Conservation (phyloP, 1,284 basidiomycete genomes). For the Hypsizygus ulmarius region DNA sequence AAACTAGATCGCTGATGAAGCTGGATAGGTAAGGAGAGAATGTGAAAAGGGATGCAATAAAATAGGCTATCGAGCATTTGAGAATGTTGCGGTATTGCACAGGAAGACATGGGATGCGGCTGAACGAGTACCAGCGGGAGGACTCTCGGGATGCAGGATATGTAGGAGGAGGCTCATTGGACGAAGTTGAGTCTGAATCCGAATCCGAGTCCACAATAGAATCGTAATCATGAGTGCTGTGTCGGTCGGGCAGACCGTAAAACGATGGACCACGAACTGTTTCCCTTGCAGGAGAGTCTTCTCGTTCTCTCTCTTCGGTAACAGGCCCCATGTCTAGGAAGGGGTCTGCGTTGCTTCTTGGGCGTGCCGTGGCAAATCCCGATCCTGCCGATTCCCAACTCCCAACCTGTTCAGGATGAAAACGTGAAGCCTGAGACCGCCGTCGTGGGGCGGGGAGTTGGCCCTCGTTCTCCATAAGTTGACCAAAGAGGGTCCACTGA, state of each 20-base stretch:
- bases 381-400: background rate
- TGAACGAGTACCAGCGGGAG: conserved; percentile 18
- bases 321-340: conserved; percentile 12
- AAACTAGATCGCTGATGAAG: conserved; percentile 61
- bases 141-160: conserved; percentile 5
- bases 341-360: conserved; percentile 12
- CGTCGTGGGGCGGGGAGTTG: conserved; percentile 31
- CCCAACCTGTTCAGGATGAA: conserved; percentile 4
- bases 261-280: conserved; percentile 2
- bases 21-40: conserved; percentile 73
- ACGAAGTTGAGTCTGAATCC: conserved; percentile 12
- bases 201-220: conserved; percentile 23
- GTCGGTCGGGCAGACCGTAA: conserved; percentile 3
- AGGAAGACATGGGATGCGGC: conserved; percentile 34
- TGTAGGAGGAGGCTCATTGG: background rate
- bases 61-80: conserved; percentile 92
- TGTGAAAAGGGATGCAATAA: conserved; percentile 90
- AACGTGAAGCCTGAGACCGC: conserved; percentile 13
- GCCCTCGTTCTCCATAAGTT: conserved; percentile 67
- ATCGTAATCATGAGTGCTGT: conserved; percentile 20
- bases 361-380: background rate
- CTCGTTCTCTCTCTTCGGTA: conserved; percentile 5
- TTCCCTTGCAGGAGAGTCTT: conserved; percentile 1
- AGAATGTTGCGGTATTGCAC: conserved; percentile 70
- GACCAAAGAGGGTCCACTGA: conserved; percentile 70